These are phyloP conservation scores for Cicer arietinum DNA, from an alignment of 306 rosid genomes.

Conservation along the genomic window DNA sequence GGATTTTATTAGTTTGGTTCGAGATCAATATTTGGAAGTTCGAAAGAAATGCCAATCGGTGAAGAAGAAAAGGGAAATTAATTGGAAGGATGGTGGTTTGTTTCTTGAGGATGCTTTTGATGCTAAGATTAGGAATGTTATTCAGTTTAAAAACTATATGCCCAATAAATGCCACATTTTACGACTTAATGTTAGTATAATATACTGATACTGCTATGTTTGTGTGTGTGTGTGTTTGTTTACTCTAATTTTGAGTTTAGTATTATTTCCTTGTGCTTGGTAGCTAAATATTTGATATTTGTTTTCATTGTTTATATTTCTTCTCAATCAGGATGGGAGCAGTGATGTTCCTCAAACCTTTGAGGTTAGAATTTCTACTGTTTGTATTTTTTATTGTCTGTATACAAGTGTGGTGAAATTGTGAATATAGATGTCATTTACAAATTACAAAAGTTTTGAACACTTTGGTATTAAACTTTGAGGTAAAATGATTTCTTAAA, in stretches of 20 bases:
- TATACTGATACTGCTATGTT: not conserved
- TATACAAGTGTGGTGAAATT: not conserved
- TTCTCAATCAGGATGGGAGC: conserved; percentile 49
- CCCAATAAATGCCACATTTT: conserved; percentile 55
- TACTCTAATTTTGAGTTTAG: not conserved
- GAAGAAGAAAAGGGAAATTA: conserved; percentile 42
- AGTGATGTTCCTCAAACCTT: conserved; percentile 32
- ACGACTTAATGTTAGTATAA: conserved; percentile 59
- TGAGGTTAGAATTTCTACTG: conserved; percentile 49
- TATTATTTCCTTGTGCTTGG: conserved; percentile 22
- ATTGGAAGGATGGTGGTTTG: conserved; percentile 48
- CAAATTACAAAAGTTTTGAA: not conserved
- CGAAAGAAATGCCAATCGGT: not conserved
- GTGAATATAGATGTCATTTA: too few species aligned
- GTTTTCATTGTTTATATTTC: conserved; percentile 16
- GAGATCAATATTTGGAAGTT: conserved; percentile 32
- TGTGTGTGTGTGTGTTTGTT: not conserved
- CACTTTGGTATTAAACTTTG: not conserved
- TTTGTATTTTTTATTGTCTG: not conserved
- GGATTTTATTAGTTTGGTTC: conserved; percentile 46
- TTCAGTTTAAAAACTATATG: conserved; percentile 48
- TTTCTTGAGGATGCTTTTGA: conserved; percentile 53
- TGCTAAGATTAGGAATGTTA: not conserved
- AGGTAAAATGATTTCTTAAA: not conserved
- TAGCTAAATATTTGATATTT: conserved; percentile 9